These are phyloP conservation scores for Eucalyptus regnans DNA, from an alignment of 345 rosid species.

Conservation along the genomic window DNA sequence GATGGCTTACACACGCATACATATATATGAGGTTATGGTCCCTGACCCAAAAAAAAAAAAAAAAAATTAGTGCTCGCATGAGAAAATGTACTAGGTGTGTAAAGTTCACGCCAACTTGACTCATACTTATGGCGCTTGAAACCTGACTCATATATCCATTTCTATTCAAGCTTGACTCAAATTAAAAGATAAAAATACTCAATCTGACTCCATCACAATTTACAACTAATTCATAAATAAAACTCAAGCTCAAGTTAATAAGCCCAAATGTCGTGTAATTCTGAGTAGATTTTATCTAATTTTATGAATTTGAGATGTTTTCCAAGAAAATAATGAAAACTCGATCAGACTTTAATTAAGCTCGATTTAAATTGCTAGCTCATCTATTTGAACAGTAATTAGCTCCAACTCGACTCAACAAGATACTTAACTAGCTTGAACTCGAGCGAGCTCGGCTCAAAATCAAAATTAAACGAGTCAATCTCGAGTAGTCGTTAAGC, in stretches of 20 bases:
- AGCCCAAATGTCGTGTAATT: background rate
- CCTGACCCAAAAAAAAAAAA: background rate
- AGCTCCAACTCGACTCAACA: background rate
- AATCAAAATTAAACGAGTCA: background rate
- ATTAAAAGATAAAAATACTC: background rate
- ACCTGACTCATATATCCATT: background rate
- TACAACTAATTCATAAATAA: background rate
- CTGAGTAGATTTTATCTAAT: background rate
- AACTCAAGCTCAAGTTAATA: background rate
- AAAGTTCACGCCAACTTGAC: background rate
- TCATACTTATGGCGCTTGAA: background rate
- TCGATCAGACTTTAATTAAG: background rate
- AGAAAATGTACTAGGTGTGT: background rate
- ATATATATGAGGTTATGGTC: background rate
- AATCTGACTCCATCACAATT: background rate
- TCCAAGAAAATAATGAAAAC: background rate
- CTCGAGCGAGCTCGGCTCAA: background rate
- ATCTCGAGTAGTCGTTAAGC: background rate
- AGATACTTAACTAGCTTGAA: background rate
- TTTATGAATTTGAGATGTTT: background rate
- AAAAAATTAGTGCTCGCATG: background rate
- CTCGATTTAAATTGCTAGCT: background rate
- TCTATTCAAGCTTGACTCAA: background rate
- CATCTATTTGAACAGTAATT: rapidly evolving
- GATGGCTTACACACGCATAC: background rate